Evolutionary conservation across 2,329 filamentous ascomycete genomes (phyloP), one percentile per base, ranked within the genome.

Genomic region (Penicillium sp.): DNA sequence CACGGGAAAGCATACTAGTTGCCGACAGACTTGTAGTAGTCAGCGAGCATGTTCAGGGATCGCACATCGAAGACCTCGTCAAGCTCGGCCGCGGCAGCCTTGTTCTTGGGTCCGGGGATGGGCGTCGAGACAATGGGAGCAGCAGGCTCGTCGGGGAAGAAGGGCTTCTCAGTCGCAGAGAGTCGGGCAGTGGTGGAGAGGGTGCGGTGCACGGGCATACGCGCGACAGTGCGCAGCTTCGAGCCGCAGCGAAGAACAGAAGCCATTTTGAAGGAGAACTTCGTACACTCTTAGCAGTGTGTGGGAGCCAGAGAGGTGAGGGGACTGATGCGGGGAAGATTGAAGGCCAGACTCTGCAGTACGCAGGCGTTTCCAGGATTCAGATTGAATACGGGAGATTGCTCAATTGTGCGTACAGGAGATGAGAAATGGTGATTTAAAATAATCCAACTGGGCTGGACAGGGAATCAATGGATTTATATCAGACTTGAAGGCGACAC

Each of bases 21-120:
- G 62, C 89, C 89, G 50, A 77, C 72, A 60, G 84, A 87, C 71
- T 83, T 81, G 56, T 78, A 76, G 71, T 88, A 91, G 70, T 90
- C 85, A 51, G 79, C 79, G 61, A 90, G 75, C 82, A 90, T 86
- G 76, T 93, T 94, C 73, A 91, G 73, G 71, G 85, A 89, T 52
- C 89, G 80, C 4, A 87, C 91, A 68, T 95, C 89, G 64, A 93
- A 94, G 50, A 94, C 86, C 64, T 83, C 75, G 70, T 86, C 75
- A 53, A 95, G 79, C 66, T 88, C 81, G 53, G 82, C 75, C 54
- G 86, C 82, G 43, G 80, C 78, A 59, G 82, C 78, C 73, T 83
- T 78, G 68, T 84, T 83, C 73, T 84, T 79, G 34, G 88, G 88
- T 0, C 89, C 89, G 0, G 89, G 89, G 48, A 95, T 86, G 35